Evolutionary conservation across 2,329 filamentous ascomycete genomes (phyloP).

Genomic region (Knufia fluminis): DNA sequence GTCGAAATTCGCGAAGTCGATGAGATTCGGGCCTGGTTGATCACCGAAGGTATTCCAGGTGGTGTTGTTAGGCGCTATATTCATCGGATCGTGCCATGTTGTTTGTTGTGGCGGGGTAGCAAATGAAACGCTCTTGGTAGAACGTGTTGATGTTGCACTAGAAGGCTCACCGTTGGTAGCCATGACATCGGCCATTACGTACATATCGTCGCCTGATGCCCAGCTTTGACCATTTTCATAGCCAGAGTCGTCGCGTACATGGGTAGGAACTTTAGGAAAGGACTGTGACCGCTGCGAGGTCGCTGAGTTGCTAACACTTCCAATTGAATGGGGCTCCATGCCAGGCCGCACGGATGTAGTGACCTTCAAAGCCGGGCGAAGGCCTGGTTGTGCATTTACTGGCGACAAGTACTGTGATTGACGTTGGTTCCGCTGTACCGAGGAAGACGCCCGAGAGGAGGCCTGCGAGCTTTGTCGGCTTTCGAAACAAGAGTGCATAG

Average conservation of each 20-base stretch:
- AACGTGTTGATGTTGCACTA: constrained; percentile 4
- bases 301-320: not conserved
- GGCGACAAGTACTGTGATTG: not conserved
- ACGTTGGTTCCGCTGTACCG: not conserved
- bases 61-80: not conserved
- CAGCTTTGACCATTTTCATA: constrained; percentile 1
- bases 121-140: constrained; percentile 7
- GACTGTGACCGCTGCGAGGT: not conserved
- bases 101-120: not conserved
- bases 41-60: not conserved
- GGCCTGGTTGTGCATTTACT: not conserved
- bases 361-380: not conserved
- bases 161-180: not conserved
- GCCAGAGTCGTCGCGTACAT: not conserved
- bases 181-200: not conserved
- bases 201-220: constrained; percentile 3
- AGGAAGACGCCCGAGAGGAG: not conserved
- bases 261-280: not conserved
- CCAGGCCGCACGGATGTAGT: not conserved
- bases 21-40: not conserved
- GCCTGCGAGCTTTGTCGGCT: not conserved
- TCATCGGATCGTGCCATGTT: not conserved
- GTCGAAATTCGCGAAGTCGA: not conserved
- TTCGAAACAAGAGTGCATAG: not conserved
- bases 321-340: not conserved